Conservation (phyloP, 2,329 filamentous ascomycete genomes). For the Aspergillus japonicus region DNA sequence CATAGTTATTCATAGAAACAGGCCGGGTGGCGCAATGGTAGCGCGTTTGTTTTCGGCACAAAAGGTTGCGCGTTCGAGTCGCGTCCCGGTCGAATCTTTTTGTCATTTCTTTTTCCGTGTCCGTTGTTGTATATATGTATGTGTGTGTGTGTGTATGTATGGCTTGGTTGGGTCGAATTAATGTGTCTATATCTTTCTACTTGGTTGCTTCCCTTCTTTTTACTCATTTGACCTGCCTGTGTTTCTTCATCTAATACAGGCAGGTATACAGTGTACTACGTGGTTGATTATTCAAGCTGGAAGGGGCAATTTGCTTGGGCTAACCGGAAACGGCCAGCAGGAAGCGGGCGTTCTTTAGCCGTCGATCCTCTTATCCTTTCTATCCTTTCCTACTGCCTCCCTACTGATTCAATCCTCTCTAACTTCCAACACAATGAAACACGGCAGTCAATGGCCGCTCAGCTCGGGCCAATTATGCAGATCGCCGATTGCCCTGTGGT, state of each 20-base stretch:
- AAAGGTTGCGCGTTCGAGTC: constrained; percentile 11
- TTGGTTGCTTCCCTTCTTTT: not conserved
- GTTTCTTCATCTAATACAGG: too few relatives aligned
- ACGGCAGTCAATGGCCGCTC: not conserved
- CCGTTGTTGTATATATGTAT: too few relatives aligned
- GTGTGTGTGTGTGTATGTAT: too few relatives aligned
- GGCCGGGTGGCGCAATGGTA: constrained; percentile 17
- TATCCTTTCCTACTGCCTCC: not conserved
- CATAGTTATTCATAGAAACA: not conserved
- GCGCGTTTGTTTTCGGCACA: constrained; percentile 18
- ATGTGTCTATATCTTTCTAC: not conserved
- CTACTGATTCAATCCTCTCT: not conserved
- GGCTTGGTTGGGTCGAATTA: too few relatives aligned
- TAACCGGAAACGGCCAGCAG: not conserved
- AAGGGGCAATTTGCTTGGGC: too few relatives aligned
- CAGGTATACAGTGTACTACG: too few relatives aligned
- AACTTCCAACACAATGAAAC: not conserved
- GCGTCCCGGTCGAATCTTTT: constrained; percentile 12
- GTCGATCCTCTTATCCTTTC: not conserved
- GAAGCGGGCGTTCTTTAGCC: not conserved
- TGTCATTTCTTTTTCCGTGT: not conserved
- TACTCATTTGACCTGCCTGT: too few relatives aligned
- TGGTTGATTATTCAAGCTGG: too few relatives aligned
- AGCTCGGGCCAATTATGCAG: not conserved
- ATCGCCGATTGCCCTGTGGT: not conserved